A percentile compares a stretch with the other conserved stretches of the same genome.
Evolutionary conservation across 2,329 filamentous ascomycete species (phyloP).

Genomic region (Clarireedia hainanense): DNA sequence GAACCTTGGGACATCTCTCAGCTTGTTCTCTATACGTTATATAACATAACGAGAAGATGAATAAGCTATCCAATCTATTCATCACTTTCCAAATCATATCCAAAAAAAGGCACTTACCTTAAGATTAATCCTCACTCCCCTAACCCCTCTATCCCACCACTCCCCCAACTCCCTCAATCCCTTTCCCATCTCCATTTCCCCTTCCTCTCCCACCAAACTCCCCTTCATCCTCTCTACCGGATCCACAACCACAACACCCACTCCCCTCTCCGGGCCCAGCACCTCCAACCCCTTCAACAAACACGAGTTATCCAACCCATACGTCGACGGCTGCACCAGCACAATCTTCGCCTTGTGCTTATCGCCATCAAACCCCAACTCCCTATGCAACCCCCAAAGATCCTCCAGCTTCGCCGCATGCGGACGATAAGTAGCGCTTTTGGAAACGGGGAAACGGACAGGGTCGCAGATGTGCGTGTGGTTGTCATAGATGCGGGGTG

Average conservation of each 20-base stretch:
- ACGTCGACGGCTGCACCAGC: neutral
- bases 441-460: neutral
- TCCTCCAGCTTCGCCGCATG: neutral
- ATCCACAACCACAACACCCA: neutral
- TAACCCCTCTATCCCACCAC: neutral
- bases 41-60: neutral
- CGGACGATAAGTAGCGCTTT: neutral
- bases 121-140: neutral
- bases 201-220: neutral
- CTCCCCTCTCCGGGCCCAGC: neutral
- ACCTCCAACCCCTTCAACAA: neutral
- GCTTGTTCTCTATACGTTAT: too few relatives aligned
- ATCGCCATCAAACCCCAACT: neutral
- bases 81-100: neutral
- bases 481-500: neutral
- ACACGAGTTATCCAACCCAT: neutral
- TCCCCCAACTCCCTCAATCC: neutral
- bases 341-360: neutral
- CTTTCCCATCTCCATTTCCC: neutral
- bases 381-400: neutral
- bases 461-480: neutral
- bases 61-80: neutral
- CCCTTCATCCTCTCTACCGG: neutral
- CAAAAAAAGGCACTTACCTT: neutral
- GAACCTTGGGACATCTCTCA: too few relatives aligned